phyloP scores from a whole-genome alignment of 2,329 filamentous ascomycete genomes.

The Lasiodiplodia sp. region DNA sequence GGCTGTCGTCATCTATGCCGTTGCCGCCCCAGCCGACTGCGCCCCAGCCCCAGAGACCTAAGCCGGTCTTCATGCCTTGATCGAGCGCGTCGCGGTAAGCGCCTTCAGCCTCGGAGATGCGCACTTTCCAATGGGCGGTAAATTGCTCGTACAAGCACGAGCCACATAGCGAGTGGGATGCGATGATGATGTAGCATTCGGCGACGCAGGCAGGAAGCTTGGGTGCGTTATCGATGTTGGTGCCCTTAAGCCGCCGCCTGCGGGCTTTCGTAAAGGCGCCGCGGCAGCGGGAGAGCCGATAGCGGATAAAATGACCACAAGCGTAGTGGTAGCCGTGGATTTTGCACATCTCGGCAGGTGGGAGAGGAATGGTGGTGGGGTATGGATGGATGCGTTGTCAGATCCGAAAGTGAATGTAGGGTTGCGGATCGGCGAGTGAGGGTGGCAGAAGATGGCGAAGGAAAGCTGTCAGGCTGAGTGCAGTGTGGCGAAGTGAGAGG shows the following conservation, averaged over 20 bases:
- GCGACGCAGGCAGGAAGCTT: constrained; percentile 40
- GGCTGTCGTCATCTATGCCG: not conserved
- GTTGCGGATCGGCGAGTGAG: not conserved
- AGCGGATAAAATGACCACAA: constrained; percentile 42
- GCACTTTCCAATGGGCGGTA: constrained; percentile 33
- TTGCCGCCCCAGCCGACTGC: constrained; percentile 13
- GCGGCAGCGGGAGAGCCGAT: constrained; percentile 43
- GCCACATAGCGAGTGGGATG: constrained; percentile 34
- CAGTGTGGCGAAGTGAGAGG: constrained; percentile 3
- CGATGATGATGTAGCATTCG: constrained; percentile 37
- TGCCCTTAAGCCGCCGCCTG: not conserved
- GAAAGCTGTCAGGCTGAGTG: not conserved
- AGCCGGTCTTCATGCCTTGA: constrained; percentile 33
- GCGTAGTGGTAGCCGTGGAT: constrained; percentile 40
- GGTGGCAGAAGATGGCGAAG: not conserved
- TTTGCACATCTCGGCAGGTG: constrained; percentile 46
- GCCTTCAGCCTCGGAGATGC: constrained; percentile 14
- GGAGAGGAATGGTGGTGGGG: not conserved
- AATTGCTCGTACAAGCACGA: constrained; percentile 34
- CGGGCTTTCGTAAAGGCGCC: constrained; percentile 41
- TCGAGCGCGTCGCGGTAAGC: constrained; percentile 27
- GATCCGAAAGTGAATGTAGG: not conserved
- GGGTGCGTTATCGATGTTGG: constrained; percentile 19
- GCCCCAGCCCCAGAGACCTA: not conserved
- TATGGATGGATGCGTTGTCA: not conserved